phyloP scores from a whole-genome alignment of 768 basidiomycete species.

The Auricularia heimuer region DNA sequence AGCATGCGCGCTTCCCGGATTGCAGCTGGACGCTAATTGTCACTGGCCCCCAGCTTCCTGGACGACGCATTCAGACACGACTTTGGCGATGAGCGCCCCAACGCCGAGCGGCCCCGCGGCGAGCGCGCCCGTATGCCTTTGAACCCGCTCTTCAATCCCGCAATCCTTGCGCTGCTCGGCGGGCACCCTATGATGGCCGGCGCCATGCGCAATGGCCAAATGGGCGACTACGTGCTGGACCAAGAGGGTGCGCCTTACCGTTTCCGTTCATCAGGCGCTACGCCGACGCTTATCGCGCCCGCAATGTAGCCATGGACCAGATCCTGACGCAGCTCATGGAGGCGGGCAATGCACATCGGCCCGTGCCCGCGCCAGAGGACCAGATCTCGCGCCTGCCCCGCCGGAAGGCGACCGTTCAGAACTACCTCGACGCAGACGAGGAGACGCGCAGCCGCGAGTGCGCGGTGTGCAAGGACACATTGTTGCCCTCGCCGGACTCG shows the following conservation, averaged over 20 bases:
- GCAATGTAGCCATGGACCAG: slow-evolving; percentile 56
- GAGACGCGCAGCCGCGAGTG: slow-evolving; percentile 40
- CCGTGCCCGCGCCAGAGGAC: slow-evolving; percentile 78
- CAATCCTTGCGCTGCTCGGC: slow-evolving; percentile 53
- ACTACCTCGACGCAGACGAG: background rate
- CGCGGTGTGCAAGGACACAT: slow-evolving; percentile 80
- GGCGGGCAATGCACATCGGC: slow-evolving; percentile 57
- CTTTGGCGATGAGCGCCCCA: slow-evolving; percentile 19
- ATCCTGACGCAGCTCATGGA: slow-evolving; percentile 87
- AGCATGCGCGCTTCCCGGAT: slow-evolving; percentile 3
- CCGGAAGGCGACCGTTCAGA: background rate
- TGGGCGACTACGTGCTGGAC: slow-evolving; percentile 89
- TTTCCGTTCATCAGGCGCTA: background rate
- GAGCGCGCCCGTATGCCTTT: slow-evolving; percentile 33
- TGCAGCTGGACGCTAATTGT: background rate
- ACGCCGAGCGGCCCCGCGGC: slow-evolving; percentile 14
- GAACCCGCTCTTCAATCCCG: slow-evolving; percentile 61
- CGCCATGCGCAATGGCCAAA: slow-evolving; percentile 32
- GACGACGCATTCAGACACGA: slow-evolving; percentile 20
- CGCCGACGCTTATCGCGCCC: background rate
- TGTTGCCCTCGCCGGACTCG: slow-evolving; percentile 32
- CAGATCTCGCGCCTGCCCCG: slow-evolving; percentile 59
- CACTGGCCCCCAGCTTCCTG: background rate
- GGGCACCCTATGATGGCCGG: slow-evolving; percentile 16
- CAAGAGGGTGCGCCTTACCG: slow-evolving; percentile 59